These are phyloP conservation scores for Phytophthora kernoviae DNA, from an alignment of 352 stramenopile species.

Conservation along the genomic window DNA sequence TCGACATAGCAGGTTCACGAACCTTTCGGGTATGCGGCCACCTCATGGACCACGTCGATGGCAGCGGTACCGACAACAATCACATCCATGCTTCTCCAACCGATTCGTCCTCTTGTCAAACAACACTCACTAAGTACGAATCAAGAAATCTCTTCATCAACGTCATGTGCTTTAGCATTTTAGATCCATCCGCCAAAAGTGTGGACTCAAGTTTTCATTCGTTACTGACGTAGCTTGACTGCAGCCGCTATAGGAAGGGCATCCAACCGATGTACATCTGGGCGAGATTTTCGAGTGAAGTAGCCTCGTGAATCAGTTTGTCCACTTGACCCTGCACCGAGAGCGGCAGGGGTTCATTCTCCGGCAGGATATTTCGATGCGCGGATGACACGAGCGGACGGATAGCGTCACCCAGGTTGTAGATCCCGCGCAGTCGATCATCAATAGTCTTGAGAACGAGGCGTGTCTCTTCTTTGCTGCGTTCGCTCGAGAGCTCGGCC, in stretches of 20 bases:
- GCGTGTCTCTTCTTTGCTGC: constrained; percentile 87
- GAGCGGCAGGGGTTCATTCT: constrained; percentile 89
- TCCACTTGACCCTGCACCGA: constrained; percentile 94
- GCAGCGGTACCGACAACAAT: constrained; percentile 74
- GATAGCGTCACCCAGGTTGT: constrained; percentile 90
- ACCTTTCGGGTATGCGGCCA: constrained; percentile 66
- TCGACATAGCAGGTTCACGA: neutral
- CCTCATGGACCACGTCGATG: constrained; percentile 73
- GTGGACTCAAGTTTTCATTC: no score
- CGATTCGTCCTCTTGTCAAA: neutral
- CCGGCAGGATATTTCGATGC: constrained; percentile 70
- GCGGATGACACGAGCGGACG: constrained; percentile 66
- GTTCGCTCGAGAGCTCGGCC: constrained; percentile 63
- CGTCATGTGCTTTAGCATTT: no score
- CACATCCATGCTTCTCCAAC: constrained; percentile 40
- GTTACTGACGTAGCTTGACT: no score
- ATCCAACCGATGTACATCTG: constrained; percentile 97
- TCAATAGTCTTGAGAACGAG: constrained; percentile 91
- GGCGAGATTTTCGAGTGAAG: constrained; percentile 90
- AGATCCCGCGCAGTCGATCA: constrained; percentile 91
- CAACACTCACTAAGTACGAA: neutral
- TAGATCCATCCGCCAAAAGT: no score
- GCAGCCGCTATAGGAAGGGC: constrained; percentile 81
- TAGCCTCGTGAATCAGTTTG: constrained; percentile 94
- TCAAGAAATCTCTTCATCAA: no score